Base-by-base conservation (phyloP, 1,139 yeast species). In the Lodderomyces pseudojiufengensis region DNA sequence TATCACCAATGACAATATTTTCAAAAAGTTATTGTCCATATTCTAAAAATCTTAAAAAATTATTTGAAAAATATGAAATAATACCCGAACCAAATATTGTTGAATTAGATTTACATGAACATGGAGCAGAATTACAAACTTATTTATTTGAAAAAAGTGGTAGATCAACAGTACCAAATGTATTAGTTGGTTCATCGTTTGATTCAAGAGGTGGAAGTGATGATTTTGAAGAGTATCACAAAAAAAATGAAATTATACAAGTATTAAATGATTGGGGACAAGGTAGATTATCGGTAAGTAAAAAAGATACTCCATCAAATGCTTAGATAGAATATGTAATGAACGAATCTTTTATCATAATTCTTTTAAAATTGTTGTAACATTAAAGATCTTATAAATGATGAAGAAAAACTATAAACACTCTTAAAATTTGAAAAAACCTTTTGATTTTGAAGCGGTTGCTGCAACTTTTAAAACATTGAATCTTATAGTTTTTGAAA, bases 401-500 rank as follows among this genome's bases (percentile, higher is more conserved):
- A 33, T n/a, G n/a, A n/a, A n/a, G n/a, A n/a, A n/a, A n/a, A n/a
- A 21, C 24, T 40, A 35, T 39, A 40, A 35, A 40, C 29, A 46
- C n/a, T 22, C 20, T 84, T 90, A 92, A 76, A 92, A 92, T 80
- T 92, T 92, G 74, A 90, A 61, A 81, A 92, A 92, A 78, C 86
- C 88, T 85, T 90, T 88, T 58, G 94, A 75, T 73, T 84, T 82
- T 70, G 92, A 84, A 64, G 80, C 78, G 66, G 95, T 79, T 66
- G 90, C 78, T 67, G 92, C 78, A 65, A 92, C 95, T 78, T 90
- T 88, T 70, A 92, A 80, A 65, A 92, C 99, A 83, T 94, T 92
- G 85, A 92, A 92, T 85, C 98, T 90, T 66, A 92, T 97, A 60
- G 99, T 92, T 88, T 92, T 92, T 65, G 98, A 92, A 70, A 92